These are phyloP conservation scores for Leptographium wingfieldii DNA, from an alignment of 2,329 filamentous ascomycete species.

Conservation along the genomic window DNA sequence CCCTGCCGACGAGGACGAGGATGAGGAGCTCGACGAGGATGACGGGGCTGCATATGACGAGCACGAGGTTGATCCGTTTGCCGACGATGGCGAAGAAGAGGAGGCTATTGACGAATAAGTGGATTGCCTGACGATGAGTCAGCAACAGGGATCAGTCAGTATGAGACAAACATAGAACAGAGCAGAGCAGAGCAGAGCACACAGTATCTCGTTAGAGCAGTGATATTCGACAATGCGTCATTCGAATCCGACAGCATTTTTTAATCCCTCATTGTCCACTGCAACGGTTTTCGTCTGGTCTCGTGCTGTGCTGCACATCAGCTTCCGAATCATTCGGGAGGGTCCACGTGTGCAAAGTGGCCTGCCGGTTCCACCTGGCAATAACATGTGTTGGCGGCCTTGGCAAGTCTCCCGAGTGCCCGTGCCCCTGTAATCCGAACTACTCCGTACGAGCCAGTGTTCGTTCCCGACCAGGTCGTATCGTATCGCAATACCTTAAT, in stretches of 20 bases:
- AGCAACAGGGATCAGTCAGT: neutral
- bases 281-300: neutral
- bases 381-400: neutral
- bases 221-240: neutral
- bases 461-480: too few species aligned
- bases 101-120: neutral
- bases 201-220: neutral
- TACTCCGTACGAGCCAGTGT: too few species aligned
- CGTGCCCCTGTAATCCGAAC: neutral
- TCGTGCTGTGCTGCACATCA: neutral
- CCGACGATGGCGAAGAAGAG: neutral
- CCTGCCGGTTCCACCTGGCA: neutral
- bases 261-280: neutral
- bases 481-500: too few species aligned
- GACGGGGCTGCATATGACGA: conserved; percentile 4
- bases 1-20: conserved; percentile 5
- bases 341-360: neutral
- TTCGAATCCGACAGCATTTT: neutral
- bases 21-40: neutral
- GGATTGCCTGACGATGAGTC: neutral
- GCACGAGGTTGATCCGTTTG: too few species aligned
- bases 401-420: neutral
- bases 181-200: too few species aligned
- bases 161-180: too few species aligned
- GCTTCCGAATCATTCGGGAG: neutral